These are phyloP conservation scores for Trichoderma endophyticum DNA, from an alignment of 2,329 filamentous ascomycete species.

Conservation along the genomic window DNA sequence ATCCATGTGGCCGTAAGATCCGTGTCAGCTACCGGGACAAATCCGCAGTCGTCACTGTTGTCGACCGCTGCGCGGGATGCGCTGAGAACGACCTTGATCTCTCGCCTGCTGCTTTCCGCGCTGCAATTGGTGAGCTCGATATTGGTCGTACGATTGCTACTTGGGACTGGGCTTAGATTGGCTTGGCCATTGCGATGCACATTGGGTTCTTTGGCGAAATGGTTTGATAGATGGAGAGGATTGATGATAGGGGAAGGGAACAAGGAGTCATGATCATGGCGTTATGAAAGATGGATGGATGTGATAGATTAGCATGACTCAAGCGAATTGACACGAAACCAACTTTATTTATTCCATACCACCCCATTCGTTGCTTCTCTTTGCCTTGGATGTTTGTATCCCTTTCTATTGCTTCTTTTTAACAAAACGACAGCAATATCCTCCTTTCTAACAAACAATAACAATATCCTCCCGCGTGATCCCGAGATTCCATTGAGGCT, in stretches of 20 bases:
- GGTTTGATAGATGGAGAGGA: background rate
- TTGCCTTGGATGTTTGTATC: background rate
- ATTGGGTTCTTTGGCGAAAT: background rate
- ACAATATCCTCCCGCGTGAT: background rate
- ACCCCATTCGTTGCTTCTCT: background rate
- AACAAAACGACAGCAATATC: background rate
- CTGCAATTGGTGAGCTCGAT: constrained; percentile 36
- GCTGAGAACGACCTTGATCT: constrained; percentile 46
- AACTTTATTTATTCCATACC: background rate
- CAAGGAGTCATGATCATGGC: background rate
- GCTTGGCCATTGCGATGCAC: background rate
- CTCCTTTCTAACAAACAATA: background rate
- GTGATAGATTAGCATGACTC: background rate
- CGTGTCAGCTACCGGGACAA: constrained; percentile 49
- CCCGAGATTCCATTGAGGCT: background rate
- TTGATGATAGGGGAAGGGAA: background rate
- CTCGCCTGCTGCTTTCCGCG: constrained; percentile 45
- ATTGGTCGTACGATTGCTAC: constrained; percentile 24
- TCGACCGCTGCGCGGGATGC: constrained; percentile 62
- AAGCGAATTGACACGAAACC: background rate
- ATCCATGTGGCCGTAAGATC: constrained; percentile 62
- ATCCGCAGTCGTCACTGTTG: constrained; percentile 59
- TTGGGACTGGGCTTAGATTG: constrained; percentile 29
- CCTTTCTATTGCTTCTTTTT: background rate
- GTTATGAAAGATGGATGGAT: background rate